A percentile compares a stretch with the other conserved stretches of the same genome.
Evolutionary conservation across 768 basidiomycete species (phyloP).

Genomic region (Serendipita sp.): DNA sequence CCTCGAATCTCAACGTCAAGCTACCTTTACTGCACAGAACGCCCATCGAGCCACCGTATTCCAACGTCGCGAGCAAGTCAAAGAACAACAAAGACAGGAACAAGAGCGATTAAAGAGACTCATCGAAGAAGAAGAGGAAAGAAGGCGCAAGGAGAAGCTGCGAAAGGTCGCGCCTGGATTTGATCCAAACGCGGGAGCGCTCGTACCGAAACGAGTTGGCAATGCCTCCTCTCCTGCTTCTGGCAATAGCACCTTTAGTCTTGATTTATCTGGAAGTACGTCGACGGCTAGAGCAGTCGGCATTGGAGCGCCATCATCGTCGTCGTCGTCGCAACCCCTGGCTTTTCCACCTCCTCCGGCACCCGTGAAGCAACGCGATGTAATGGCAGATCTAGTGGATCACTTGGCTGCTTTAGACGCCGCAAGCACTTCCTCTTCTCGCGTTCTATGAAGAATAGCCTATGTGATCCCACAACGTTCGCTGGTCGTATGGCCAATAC

Average conservation of each 20-base stretch:
- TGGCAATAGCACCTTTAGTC: no score
- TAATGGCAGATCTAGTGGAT: slow-evolving; percentile 74
- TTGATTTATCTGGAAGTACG: background rate
- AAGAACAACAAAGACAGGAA: slow-evolving; percentile 36
- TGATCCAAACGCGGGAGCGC: slow-evolving; percentile 43
- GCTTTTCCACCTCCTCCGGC: slow-evolving; percentile 10
- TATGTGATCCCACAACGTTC: no score
- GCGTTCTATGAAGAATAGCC: no score
- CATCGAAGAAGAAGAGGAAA: background rate
- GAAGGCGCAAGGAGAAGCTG: slow-evolving; percentile 35
- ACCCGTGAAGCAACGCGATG: slow-evolving; percentile 26
- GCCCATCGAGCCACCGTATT: slow-evolving; percentile 59
- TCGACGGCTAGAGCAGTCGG: slow-evolving; percentile 6
- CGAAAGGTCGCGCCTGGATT: slow-evolving; percentile 74
- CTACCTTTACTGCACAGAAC: slow-evolving; percentile 47
- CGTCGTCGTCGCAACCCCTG: no score
- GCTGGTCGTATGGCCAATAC: no score
- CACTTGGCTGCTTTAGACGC: slow-evolving; percentile 57
- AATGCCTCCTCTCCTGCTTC: slow-evolving; percentile 14
- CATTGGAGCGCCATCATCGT: slow-evolving; percentile 17
- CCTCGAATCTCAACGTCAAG: slow-evolving; percentile 55
- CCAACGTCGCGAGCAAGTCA: slow-evolving; percentile 58
- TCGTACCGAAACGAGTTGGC: slow-evolving; percentile 36
- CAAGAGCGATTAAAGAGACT: slow-evolving; percentile 24
- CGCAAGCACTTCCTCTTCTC: background rate